Conservation (phyloP, 2,329 filamentous ascomycete genomes). For the Ascochyta clinopodiicola region DNA sequence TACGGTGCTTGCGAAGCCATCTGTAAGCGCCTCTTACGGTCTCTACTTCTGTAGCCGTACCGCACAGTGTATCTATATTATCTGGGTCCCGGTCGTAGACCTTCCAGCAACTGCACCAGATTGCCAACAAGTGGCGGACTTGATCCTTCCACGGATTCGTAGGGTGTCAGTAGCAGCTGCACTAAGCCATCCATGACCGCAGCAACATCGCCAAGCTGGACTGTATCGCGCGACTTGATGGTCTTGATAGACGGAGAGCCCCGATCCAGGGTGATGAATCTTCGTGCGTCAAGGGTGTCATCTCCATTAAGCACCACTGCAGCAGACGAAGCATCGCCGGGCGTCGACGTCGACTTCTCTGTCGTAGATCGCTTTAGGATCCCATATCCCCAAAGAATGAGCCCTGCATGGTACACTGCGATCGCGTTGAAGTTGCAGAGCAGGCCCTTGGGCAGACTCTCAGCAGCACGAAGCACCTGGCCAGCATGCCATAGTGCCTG, state of each 20-base stretch:
- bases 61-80: conserved; percentile 3
- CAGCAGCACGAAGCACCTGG: conserved; percentile 68
- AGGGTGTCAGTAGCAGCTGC: conserved; percentile 64
- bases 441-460: conserved; percentile 59
- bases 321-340: conserved; percentile 20
- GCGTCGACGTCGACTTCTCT: conserved; percentile 46
- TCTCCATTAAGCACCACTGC: conserved; percentile 61
- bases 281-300: conserved; percentile 60
- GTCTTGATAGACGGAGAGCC: conserved; percentile 59
- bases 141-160: conserved; percentile 35
- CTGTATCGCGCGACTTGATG: conserved; percentile 25
- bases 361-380: conserved; percentile 53
- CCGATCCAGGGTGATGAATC: conserved; percentile 65
- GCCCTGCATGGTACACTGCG: conserved; percentile 70
- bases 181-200: conserved; percentile 66
- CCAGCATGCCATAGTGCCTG: conserved; percentile 72
- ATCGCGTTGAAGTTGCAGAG: conserved; percentile 72
- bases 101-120: conserved; percentile 67
- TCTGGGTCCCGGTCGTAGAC: conserved; percentile 61
- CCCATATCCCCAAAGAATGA: conserved; percentile 74
- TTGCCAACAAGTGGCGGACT: conserved; percentile 71
- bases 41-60: conserved; percentile 12
- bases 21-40: background rate
- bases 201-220: conserved; percentile 61
- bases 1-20: background rate